Base-by-base conservation (phyloP, 495 filamentous ascomycete species). In the Podospora bellae-mahoneyi region DNA sequence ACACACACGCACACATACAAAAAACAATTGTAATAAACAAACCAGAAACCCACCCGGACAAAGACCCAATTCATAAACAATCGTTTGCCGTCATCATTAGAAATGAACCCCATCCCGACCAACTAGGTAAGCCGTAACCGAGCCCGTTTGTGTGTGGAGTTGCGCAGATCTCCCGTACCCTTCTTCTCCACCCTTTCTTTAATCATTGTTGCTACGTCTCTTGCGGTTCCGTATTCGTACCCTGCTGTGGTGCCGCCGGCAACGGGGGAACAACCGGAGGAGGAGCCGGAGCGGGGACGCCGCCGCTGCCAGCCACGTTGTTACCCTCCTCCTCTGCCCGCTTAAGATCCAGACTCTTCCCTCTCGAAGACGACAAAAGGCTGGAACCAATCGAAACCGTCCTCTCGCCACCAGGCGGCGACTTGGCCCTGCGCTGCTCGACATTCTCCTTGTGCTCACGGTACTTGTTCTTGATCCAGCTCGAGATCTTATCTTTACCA, bases 401-500 rank as follows among this genome's bases (percentile, higher is more conserved):
- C 19, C 75, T 70, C 10, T 82, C 78, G 20, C 74, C 76, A 32
- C 23, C 59, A 5, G 82, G 80, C 18, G 82, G 82, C 20, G 80
- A 83, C 68, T 82, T 85, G 67, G 74, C 78, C 60, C 79, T 75
- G 69, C 78, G 72, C 61, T 91, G 89, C 75, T 89, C 87, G 2
- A 78, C 84, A 9, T 85, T 87, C 68, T 92, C 90, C 68, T 89
- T 92, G 28, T 88, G 86, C 71, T 93, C 91, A 19, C 89, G 85
- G 55, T 95, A 87, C 78, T 95, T 96, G 69, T 88, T 89, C 74
- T 91, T 91, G 70, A 97, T 86, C 86, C 94, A 96, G 18, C 87
- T 89, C 61, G 96, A 84, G 5, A 92, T 84, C n/a, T 91, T 90
- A 72, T 86, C 78, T 81, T 84, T 71, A 76, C 80, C 75, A 76